These are phyloP conservation scores for Lactarius deliciosus DNA, from an alignment of 768 basidiomycete species.

Conservation along the genomic window DNA sequence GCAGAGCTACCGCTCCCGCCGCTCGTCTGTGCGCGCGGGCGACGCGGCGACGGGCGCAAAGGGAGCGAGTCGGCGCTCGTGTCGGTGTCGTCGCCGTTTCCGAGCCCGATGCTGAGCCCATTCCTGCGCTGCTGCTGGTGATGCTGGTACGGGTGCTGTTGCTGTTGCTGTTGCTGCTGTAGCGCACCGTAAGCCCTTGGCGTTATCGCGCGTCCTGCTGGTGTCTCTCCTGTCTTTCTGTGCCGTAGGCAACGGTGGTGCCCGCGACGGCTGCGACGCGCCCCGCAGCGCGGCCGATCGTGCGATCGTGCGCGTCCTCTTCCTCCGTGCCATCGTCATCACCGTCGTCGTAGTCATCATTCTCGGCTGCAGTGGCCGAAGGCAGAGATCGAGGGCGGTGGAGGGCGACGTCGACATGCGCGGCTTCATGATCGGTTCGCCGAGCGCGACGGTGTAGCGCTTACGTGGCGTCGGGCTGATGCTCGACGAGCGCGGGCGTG, in stretches of 20 bases:
- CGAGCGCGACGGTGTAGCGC: conserved; percentile 83
- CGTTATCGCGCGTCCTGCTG: conserved; percentile 41
- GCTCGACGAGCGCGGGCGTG: conserved; percentile 53
- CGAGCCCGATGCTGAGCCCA: conserved; percentile 30
- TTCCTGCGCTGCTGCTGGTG: conserved; percentile 21
- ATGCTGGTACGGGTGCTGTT: background rate
- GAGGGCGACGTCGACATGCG: conserved; percentile 29
- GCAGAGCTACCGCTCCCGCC: background rate
- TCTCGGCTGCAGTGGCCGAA: background rate
- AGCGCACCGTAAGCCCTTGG: conserved; percentile 24
- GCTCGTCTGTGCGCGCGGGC: conserved; percentile 8
- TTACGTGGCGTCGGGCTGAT: conserved; percentile 71
- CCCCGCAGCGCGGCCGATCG: conserved; percentile 62
- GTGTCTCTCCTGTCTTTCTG: background rate
- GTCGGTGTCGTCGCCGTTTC: conserved; percentile 18
- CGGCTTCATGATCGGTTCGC: conserved; percentile 57
- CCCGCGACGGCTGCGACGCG: conserved; percentile 30
- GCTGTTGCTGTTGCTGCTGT: conserved; percentile 34
- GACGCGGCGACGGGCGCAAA: background rate
- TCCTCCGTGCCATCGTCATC: conserved; percentile 30
- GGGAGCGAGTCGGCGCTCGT: conserved; percentile 16
- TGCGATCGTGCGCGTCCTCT: conserved; percentile 43
- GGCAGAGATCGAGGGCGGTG: conserved; percentile 28
- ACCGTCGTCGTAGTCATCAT: conserved; percentile 21
- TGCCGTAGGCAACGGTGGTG: background rate